Evolutionary conservation across 2,329 filamentous ascomycete species (phyloP), one percentile per base, ranked within the genome.

Genomic region (Epichloe baconii): DNA sequence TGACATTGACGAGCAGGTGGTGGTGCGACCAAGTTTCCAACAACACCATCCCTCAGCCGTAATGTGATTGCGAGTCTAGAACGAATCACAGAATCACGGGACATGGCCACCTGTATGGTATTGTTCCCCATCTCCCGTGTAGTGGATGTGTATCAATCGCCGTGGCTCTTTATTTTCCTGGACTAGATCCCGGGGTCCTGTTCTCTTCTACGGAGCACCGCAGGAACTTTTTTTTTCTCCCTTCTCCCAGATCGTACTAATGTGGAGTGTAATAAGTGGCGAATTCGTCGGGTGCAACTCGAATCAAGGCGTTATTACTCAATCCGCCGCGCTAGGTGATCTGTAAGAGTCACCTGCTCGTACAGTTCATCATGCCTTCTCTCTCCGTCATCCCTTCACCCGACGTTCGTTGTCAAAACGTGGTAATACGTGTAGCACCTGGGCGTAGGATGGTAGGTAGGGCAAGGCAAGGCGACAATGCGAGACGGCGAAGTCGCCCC

Each of bases 11-110:
- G 36, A 40, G 46, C 14, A 31, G 26, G 26, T 31, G 11, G 17
- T 17, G 23, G 38, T 42, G 47, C 26, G 23, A 35, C 38, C 37
- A 19, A 26, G 7, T 26, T 26, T 31, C 26, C 26, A 8, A 26
- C 26, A 26, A 26, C 7, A 31, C 26, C 26, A 4, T 31, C 8
- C 26, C 26, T 31, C 26, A 31, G 26, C 8, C 26, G 26, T 12
- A 23, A 26, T 11, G 23, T 7, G 14, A 11, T 17, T 41, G 37
- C 43, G 26, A 51, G 49, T 51, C 49, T 51, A 47, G 49, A 51
- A 47, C 37, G 42, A 17, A 47, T 41, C 44, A 47, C 49, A 34
- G 37, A 42, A 42, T 44, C 23, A 34, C 5, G 26, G 23, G 19
- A 23, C 26, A 47, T 17, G 26, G 14, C 31, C n/a, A 5, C 31